phyloP scores from a whole-genome alignment of 2,329 filamentous ascomycete species.

The Elsinoe australis region DNA sequence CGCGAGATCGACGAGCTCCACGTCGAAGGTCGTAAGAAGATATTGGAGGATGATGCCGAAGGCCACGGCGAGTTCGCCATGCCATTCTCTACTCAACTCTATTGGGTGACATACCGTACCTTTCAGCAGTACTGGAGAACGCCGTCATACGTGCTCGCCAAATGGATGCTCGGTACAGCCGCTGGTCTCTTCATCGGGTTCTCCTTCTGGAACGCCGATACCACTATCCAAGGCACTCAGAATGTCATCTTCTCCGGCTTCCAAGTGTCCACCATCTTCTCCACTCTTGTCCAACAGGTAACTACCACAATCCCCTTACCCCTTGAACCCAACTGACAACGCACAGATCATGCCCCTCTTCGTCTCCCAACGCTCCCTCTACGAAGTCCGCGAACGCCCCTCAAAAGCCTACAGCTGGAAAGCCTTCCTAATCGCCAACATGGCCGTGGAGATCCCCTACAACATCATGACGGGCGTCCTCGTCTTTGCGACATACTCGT shows the following conservation, averaged over 20 bases:
- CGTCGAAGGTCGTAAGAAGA: slow-evolving; percentile 25
- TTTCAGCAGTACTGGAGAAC: slow-evolving; percentile 43
- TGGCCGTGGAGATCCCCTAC: slow-evolving; percentile 61
- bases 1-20: slow-evolving; percentile 36
- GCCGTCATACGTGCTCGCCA: slow-evolving; percentile 47
- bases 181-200: slow-evolving; percentile 39
- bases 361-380: slow-evolving; percentile 47
- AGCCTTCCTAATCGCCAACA: slow-evolving; percentile 60
- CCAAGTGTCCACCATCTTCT: slow-evolving; percentile 12
- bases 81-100: slow-evolving; percentile 32
- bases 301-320: background rate
- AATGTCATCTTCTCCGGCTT: slow-evolving; percentile 16
- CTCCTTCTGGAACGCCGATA: slow-evolving; percentile 35
- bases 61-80: slow-evolving; percentile 39
- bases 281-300: slow-evolving; percentile 1
- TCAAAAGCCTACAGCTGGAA: slow-evolving; percentile 56
- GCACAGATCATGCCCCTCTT: slow-evolving; percentile 38
- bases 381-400: slow-evolving; percentile 51
- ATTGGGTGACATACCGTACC: slow-evolving; percentile 34
- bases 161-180: slow-evolving; percentile 48
- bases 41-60: slow-evolving; percentile 29
- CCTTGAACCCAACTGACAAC: background rate
- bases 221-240: slow-evolving; percentile 29
- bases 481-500: too few relatives aligned
- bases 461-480: slow-evolving; percentile 37